Evolutionary conservation across 768 basidiomycete species (phyloP), one percentile per base, ranked within the genome.

Genomic region (Suillus weaverae): DNA sequence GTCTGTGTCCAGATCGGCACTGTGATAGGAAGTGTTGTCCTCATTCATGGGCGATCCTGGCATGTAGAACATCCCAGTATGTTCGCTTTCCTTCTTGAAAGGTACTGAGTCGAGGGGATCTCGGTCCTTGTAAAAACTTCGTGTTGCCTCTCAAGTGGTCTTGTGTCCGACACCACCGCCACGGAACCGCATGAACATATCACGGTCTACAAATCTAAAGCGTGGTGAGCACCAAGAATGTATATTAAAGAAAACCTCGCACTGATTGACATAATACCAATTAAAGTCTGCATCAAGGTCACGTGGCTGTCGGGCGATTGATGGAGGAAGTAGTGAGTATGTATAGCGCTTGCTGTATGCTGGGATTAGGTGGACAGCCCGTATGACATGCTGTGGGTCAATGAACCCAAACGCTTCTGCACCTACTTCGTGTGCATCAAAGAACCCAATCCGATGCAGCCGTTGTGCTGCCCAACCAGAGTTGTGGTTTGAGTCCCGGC

Each of bases 381-480:
- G 77, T 57, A 85, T 68, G 8, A 85, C 75, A 1, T 72, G 64
- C 3, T 60, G 57, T 0, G 84, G 84, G 66, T 85, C 77, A 3
- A 85, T 36, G 64, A 85, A 85, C 0, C 83, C 81, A 68, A 84
- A 85, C 4, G 79, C 74, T 4, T 68, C 67, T n/a, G 79, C 75
- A 20, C 64, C 70, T 0, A 64, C 57, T 32, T 76, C 73, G 1
- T 70, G 41, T 3, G 65, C 61, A 4, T 70, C 61, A 8, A 83
- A 62, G 70, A 83, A 85, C 0, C 76, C 78, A 14, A 86, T 53
- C 9, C 73, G 71, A n/a, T 78, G 81, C 1, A 83, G 70, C 0
- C 72, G 70, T 22, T 71, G 65, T 0, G 62, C 36, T 6, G 69
- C 66, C 63, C 74, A 74, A 0, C 80, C 77, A 51, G 64, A 69